phyloP scores from a whole-genome alignment of 768 basidiomycete genomes.

The Trametes maxima region DNA sequence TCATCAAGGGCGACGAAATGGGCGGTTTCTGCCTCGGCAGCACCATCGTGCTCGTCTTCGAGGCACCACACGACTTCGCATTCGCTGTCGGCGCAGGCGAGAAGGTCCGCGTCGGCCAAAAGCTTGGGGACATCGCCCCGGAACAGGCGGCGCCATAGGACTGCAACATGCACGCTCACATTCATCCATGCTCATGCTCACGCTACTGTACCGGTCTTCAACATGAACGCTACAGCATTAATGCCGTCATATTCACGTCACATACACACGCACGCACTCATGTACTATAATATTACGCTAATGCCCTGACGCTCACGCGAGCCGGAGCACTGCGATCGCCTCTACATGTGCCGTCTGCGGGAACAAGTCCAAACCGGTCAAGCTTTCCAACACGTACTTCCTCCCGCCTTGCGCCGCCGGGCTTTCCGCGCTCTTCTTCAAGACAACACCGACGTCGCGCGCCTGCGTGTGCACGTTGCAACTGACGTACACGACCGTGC shows the following conservation, averaged over 20 bases:
- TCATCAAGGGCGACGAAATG: constrained; percentile 90
- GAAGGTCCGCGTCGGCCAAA: constrained; percentile 86
- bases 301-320: constrained; percentile 33
- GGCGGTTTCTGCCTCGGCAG: constrained; percentile 95
- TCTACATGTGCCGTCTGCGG: constrained; percentile 97
- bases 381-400: constrained; percentile 77
- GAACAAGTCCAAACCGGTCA: constrained; percentile 92
- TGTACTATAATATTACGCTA: constrained; percentile 1
- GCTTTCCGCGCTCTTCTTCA: constrained; percentile 46
- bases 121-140: constrained; percentile 58
- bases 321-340: constrained; percentile 54
- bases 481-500: constrained; percentile 84
- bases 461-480: constrained; percentile 96
- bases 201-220: too few relatives aligned
- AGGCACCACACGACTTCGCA: constrained; percentile 84
- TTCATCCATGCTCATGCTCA: not conserved
- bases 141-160: not conserved
- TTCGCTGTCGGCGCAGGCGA: constrained; percentile 78
- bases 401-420: constrained; percentile 39
- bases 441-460: constrained; percentile 79
- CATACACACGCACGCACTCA: not conserved
- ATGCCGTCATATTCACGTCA: too few relatives aligned
- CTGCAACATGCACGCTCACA: not conserved
- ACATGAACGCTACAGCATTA: too few relatives aligned
- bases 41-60: constrained; percentile 96